phyloP scores from a whole-genome alignment of 2,329 filamentous ascomycete species.

The Aureobasidium musti region DNA sequence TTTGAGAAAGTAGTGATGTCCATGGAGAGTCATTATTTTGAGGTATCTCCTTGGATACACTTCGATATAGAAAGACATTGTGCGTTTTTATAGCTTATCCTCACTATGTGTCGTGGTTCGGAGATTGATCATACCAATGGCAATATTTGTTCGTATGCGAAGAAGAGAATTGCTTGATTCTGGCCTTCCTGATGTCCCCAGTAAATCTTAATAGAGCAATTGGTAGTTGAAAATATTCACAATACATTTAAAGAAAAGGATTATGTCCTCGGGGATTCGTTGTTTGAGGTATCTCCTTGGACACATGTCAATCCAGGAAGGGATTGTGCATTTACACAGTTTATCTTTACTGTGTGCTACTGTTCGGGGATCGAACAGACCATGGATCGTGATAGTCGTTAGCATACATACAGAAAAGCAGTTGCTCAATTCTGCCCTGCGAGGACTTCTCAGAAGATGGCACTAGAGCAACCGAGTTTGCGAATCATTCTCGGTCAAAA shows the following conservation, averaged over 20 bases:
- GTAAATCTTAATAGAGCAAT: too few species aligned
- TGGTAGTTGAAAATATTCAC: neutral
- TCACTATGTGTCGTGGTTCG: neutral
- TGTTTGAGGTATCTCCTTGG: neutral
- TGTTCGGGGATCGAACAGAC: too few species aligned
- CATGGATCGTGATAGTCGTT: too few species aligned
- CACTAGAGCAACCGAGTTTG: too few species aligned
- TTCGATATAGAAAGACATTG: neutral
- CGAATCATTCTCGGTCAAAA: too few species aligned
- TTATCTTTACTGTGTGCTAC: neutral
- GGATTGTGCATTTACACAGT: neutral
- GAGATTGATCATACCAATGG: too few species aligned
- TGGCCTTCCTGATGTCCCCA: too few species aligned
- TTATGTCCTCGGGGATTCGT: neutral
- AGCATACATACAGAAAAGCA: too few species aligned
- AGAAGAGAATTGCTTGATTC: neutral
- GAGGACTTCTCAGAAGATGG: too few species aligned
- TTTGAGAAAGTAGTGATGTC: neutral
- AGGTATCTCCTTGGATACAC: neutral
- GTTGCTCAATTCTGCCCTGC: too few species aligned
- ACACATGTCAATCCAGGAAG: neutral
- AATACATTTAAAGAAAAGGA: neutral
- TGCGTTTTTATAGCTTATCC: neutral
- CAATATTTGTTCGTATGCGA: neutral
- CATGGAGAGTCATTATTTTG: neutral